Evolutionary conservation across 169 alveolate species (phyloP), one percentile per base, ranked within the genome.

Genomic region (Hepatocystis sp.): DNA sequence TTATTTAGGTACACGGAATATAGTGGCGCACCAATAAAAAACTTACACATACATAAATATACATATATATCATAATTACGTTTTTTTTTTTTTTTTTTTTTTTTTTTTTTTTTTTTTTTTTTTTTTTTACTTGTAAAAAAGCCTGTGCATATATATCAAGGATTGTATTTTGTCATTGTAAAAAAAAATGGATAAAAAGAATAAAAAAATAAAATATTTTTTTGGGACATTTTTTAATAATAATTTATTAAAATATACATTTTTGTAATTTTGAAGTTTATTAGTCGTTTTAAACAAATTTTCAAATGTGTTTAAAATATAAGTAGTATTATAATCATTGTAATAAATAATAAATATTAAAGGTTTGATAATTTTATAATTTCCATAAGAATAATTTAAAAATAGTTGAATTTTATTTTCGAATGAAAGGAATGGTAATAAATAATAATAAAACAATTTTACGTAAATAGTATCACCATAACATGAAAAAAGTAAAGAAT

Each of bases 331-430:
- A 19, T 71, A 25, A 36, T 71, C 58, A 46, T 71, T 71, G 40
- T 71, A 71, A 71, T 42, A 71, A 21, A 56, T 40, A 4, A 71
- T 42, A 39, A 71, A 71, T 40, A 56, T 11, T 25, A 71, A 44
- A 25, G 86, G 76, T 51, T 71, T 71, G 49, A 55, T 40, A 44
- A 71, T 56, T 44, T 71, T 71, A 36, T 55, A 71, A 23, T 52
- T 71, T 28, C 66, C 2, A 34, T 42, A 58, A 7, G 86, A 56
- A 34, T 71, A 71, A 0, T 36, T 71, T 60, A 71, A 71, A 71
- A 71, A 71, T 10, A 71, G 19, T 44, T 71, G 76, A n/a, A 71
- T 47, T 71, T 76, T 56, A 42, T 71, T 71, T 25, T 71, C 71
- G 44, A 42, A 71, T 13, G 86, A 56, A 10, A 71, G 55, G 39